A percentile compares a stretch with the other conserved stretches of the same genome.
Evolutionary conservation across 2,329 filamentous ascomycete species (phyloP).

Genomic region (Tolypocladium ovalisporum): DNA sequence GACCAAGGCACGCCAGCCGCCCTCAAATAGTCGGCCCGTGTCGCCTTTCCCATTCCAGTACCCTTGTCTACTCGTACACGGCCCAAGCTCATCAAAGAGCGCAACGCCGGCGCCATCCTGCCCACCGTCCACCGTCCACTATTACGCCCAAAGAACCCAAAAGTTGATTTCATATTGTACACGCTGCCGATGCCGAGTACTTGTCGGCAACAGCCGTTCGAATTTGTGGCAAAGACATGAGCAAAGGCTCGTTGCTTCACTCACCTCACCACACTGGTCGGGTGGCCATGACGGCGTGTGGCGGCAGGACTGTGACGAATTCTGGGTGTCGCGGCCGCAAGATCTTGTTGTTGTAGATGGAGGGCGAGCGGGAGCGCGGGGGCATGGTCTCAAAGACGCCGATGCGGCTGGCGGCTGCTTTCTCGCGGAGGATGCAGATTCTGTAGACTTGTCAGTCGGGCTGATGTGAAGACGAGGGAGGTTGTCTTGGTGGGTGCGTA

Average conservation of each 20-base stretch:
- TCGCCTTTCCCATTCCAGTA: not conserved
- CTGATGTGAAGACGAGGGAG: no score
- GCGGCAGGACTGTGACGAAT: not conserved
- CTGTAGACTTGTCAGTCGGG: conserved; percentile 15
- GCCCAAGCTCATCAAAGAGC: not conserved
- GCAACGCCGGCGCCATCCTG: not conserved
- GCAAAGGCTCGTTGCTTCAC: not conserved
- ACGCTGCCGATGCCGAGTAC: not conserved
- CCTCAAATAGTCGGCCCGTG: not conserved
- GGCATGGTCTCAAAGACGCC: conserved; percentile 27
- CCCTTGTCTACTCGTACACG: not conserved
- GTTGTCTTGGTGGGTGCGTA: conserved; percentile 17
- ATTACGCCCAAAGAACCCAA: not conserved
- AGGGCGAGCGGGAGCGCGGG: conserved; percentile 11
- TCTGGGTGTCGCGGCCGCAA: not conserved
- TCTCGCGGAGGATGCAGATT: conserved; percentile 38
- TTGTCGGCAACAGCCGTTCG: not conserved
- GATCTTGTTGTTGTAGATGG: conserved; percentile 5
- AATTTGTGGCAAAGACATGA: not conserved
- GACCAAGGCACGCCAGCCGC: not conserved
- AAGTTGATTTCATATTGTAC: not conserved
- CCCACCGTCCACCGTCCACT: not conserved
- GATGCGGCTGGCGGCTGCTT: conserved; percentile 38
- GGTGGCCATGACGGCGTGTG: not conserved
- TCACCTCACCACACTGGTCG: conserved; percentile 2